Evolutionary conservation across 2,329 filamentous ascomycete genomes (phyloP).

Genomic region (Orbilia ellipsospora): DNA sequence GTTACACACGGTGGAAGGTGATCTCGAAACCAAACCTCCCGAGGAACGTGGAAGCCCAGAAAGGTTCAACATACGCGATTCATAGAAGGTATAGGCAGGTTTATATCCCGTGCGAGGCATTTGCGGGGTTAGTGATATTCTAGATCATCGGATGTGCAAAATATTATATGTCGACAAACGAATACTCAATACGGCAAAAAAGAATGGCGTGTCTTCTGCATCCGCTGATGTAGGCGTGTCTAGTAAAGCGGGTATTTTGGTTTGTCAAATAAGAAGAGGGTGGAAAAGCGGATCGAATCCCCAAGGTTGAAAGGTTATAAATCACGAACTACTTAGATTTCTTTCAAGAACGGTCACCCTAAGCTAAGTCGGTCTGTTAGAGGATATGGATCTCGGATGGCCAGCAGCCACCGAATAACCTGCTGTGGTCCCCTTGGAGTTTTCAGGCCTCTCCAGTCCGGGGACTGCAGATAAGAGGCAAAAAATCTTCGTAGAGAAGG

Average conservation of each 20-base stretch:
- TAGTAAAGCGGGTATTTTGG: conserved; percentile 15
- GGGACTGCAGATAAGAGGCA: conserved; percentile 1
- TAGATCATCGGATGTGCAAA: too few species aligned
- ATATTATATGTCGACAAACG: background rate
- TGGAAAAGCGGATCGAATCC: background rate
- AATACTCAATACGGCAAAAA: too few species aligned
- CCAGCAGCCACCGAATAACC: conserved; percentile 16
- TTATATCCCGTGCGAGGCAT: too few species aligned
- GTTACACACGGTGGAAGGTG: background rate
- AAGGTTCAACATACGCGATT: too few species aligned
- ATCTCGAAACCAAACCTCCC: background rate
- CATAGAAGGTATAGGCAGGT: too few species aligned
- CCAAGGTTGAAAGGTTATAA: background rate
- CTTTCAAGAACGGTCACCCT: conserved; percentile 28
- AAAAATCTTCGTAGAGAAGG: conserved; percentile 21
- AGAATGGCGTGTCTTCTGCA: too few species aligned
- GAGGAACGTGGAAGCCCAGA: too few species aligned
- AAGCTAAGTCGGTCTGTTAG: conserved; percentile 8
- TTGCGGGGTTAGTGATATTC: too few species aligned
- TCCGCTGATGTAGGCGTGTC: background rate
- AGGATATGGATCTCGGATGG: conserved; percentile 18
- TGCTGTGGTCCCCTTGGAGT: conserved; percentile 13
- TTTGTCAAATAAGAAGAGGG: too few species aligned
- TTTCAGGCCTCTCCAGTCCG: conserved; percentile 7
- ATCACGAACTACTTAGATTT: background rate